Evolutionary conservation across 2,329 filamentous ascomycete genomes (phyloP).

Genomic region (Thelonectria discophora): DNA sequence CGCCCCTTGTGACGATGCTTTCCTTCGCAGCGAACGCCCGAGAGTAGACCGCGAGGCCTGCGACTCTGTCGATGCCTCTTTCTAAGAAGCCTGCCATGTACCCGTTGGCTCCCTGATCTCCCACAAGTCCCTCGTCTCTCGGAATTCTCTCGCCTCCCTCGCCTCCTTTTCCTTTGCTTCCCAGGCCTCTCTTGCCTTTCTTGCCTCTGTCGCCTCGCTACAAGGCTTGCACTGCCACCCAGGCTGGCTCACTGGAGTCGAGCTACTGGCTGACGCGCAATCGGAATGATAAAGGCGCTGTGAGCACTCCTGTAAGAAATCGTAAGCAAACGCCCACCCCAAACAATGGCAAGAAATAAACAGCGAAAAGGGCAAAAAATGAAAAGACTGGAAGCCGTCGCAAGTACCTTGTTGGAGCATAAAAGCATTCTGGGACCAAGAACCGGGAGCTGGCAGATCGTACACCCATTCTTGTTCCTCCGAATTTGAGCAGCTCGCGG

Average conservation of each 20-base stretch:
- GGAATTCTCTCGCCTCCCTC: not conserved
- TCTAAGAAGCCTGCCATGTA: slow-evolving; percentile 36
- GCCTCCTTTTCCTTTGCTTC: not conserved
- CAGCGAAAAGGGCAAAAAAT: not conserved
- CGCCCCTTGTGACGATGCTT: not conserved
- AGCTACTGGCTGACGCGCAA: slow-evolving; percentile 53
- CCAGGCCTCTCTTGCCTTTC: not conserved
- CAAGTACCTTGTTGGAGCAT: slow-evolving; percentile 60
- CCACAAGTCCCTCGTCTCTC: not conserved
- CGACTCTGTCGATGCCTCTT: slow-evolving; percentile 31
- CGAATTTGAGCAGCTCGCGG: slow-evolving; percentile 49
- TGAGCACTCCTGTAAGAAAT: slow-evolving; percentile 50
- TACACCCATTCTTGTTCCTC: slow-evolving; percentile 57
- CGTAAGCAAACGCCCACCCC: slow-evolving; percentile 24
- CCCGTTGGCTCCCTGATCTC: not conserved
- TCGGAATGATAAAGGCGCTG: slow-evolving; percentile 58
- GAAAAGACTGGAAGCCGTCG: not conserved
- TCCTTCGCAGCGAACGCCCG: slow-evolving; percentile 2
- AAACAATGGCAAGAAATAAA: too few relatives aligned
- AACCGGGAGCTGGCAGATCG: slow-evolving; percentile 58
- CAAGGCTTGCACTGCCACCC: slow-evolving; percentile 59
- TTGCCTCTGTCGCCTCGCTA: slow-evolving; percentile 28
- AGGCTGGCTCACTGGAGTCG: slow-evolving; percentile 47
- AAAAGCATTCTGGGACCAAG: slow-evolving; percentile 58
- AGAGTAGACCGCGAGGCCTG: slow-evolving; percentile 13